Conservation (phyloP, 129 eudicot species). For the Kitagawia praeruptora region DNA sequence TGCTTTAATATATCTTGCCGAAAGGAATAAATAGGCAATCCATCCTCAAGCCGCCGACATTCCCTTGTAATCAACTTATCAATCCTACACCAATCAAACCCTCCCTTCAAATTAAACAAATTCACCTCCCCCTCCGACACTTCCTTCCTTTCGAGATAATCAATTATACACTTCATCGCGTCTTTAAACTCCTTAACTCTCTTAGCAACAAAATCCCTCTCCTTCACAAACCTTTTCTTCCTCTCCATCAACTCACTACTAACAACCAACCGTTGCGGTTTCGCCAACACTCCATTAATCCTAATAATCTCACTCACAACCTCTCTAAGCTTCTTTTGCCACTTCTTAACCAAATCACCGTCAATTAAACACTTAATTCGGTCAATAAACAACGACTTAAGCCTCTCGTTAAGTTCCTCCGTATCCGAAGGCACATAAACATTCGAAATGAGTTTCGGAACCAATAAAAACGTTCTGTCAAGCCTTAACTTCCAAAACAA, state of each 20-base stretch:
- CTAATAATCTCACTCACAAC: slow-evolving; percentile 28
- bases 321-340: slow-evolving; percentile 23
- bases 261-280: not conserved
- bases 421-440: slow-evolving; percentile 48
- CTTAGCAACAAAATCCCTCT: slow-evolving; percentile 26
- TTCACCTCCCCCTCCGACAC: not conserved
- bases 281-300: slow-evolving; percentile 10
- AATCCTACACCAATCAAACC: slow-evolving; percentile 49
- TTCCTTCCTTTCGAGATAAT: slow-evolving; percentile 38
- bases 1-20: slow-evolving; percentile 43
- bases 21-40: slow-evolving; percentile 70
- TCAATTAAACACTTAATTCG: slow-evolving; percentile 24
- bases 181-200: slow-evolving; percentile 49
- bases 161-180: slow-evolving; percentile 43
- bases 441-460: slow-evolving; percentile 32
- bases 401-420: slow-evolving; percentile 40
- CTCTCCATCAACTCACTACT: slow-evolving; percentile 24
- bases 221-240: slow-evolving; percentile 30
- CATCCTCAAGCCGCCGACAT: slow-evolving; percentile 62
- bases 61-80: slow-evolving; percentile 59
- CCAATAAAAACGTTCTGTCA: slow-evolving; percentile 15
- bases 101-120: slow-evolving; percentile 32
- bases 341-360: slow-evolving; percentile 41
- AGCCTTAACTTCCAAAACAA: slow-evolving; percentile 44
- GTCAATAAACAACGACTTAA: slow-evolving; percentile 39